These are phyloP conservation scores for Dothistroma septosporum DNA, from an alignment of 2,329 filamentous ascomycete genomes.

Conservation along the genomic window DNA sequence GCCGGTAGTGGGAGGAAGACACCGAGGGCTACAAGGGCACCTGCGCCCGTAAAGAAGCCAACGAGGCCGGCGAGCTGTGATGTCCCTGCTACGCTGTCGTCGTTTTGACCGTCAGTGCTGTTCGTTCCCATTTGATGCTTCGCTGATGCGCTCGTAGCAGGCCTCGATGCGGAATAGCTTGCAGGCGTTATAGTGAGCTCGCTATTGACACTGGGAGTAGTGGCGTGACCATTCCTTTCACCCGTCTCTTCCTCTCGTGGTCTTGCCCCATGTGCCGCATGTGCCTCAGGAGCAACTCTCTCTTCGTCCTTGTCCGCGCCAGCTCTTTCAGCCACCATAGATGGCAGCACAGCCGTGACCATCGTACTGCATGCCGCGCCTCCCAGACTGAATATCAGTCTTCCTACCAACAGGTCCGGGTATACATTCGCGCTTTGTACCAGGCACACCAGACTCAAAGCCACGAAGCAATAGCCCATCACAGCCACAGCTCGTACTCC, in stretches of 20 bases:
- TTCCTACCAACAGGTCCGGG: slow-evolving; percentile 77
- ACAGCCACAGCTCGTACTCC: slow-evolving; percentile 64
- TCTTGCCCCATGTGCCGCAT: slow-evolving; percentile 21
- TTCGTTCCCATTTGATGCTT: slow-evolving; percentile 6
- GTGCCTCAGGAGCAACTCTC: slow-evolving; percentile 16
- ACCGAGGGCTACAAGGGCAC: slow-evolving; percentile 76
- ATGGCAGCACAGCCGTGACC: slow-evolving; percentile 91
- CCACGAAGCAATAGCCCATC: slow-evolving; percentile 77
- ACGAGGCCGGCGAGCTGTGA: slow-evolving; percentile 77
- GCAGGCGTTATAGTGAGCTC: slow-evolving; percentile 70
- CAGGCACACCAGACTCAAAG: slow-evolving; percentile 69
- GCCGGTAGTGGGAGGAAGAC: slow-evolving; percentile 86
- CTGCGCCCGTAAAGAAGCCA: slow-evolving; percentile 86
- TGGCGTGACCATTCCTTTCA: slow-evolving; percentile 49
- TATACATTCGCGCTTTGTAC: slow-evolving; percentile 86
- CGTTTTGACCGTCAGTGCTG: background rate
- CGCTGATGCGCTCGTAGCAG: background rate
- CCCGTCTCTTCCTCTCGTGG: slow-evolving; percentile 24
- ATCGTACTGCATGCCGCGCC: slow-evolving; percentile 86
- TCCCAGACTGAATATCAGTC: slow-evolving; percentile 83
- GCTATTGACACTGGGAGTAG: slow-evolving; percentile 66
- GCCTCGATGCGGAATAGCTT: slow-evolving; percentile 38
- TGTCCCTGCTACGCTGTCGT: slow-evolving; percentile 16
- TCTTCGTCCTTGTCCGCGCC: slow-evolving; percentile 19
- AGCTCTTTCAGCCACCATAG: slow-evolving; percentile 47